phyloP scores from a whole-genome alignment of 306 rosid species.

The Corylus avellana region DNA sequence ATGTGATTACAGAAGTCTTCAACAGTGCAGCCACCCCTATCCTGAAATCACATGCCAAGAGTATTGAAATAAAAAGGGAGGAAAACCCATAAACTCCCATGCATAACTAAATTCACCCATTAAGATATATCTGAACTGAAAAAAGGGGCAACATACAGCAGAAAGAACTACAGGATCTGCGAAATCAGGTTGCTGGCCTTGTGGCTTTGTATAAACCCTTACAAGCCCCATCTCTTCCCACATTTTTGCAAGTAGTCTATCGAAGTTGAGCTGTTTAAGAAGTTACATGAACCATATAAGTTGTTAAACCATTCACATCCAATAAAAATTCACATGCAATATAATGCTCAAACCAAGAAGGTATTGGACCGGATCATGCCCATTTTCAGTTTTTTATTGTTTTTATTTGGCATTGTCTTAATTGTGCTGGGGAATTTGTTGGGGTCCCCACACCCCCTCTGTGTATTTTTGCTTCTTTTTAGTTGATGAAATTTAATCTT shows the following conservation, averaged over 20 bases:
- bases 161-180: constrained; percentile 93
- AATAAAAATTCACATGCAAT: background rate
- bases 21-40: constrained; percentile 96
- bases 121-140: background rate
- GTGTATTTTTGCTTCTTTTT: too few species aligned
- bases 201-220: constrained; percentile 96
- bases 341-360: constrained; percentile 3
- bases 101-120: constrained; percentile 18
- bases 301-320: background rate
- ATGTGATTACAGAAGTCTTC: constrained; percentile 98
- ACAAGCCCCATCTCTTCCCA: constrained; percentile 99
- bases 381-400: too few species aligned
- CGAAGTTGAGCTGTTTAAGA: constrained; percentile 81
- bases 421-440: too few species aligned
- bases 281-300: constrained; percentile 19
- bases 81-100: constrained; percentile 6
- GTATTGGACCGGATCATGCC: too few species aligned
- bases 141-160: constrained; percentile 59
- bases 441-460: too few species aligned
- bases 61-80: constrained; percentile 14
- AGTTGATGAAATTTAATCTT: too few species aligned
- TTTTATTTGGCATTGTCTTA: too few species aligned
- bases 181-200: constrained; percentile 99
- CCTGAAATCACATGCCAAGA: constrained; percentile 51
- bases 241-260: constrained; percentile 92